Evolutionary conservation across 495 filamentous ascomycete species (phyloP), one percentile per base, ranked within the genome.

Genomic region (Arthonia radiata): DNA sequence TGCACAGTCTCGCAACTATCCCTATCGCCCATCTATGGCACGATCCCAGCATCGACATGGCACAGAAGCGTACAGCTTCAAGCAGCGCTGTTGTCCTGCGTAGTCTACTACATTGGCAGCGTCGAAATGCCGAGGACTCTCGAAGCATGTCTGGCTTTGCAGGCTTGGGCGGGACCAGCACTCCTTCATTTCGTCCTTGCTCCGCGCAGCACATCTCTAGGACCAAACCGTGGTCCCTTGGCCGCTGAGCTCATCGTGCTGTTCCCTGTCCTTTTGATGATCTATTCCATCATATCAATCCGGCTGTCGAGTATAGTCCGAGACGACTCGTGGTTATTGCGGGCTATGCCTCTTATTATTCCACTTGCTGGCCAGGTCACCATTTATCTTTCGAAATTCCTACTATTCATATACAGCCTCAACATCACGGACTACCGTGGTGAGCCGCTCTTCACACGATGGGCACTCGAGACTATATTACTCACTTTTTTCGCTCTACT

Each of bases 11-110:
- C 78, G 14, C 57, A 72, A 36, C 51, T 78, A 33, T 65, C 58
- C 4, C 48, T 94, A 18, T 70, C 76, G 13, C 86, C 83, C 2
- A 72, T 82, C 13, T 94, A 89, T 50, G 83, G 83, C 13, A 61
- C 68, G 10, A 68, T 80, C 13, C 70, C 83, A 6, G 45, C 78
- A 1, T 58, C 64, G 7, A 56, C 70, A 38, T 71, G 71, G 46
- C 81, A 91, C 43, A 43, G 53, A 28, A 59, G 64, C 37, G 56
- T 74, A 12, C n/a, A n/a, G n/a, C n/a, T n/a, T n/a, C n/a, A n/a
- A 56, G 75, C 24, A 62, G 59, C 31, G 48, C 59, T 5, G 68
- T 59, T 22, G 60, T 66, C 24, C 63, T 71, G 15, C 46, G 56
- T 29, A 63, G 72, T 31, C 72, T 67, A 43, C 30, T 27, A 45